Percentiles rank a stretch among this genome's conserved stretches.
Evolutionary conservation across 192 early-diverging fungal species (phyloP).

Genomic region (Coemansia sp.): DNA sequence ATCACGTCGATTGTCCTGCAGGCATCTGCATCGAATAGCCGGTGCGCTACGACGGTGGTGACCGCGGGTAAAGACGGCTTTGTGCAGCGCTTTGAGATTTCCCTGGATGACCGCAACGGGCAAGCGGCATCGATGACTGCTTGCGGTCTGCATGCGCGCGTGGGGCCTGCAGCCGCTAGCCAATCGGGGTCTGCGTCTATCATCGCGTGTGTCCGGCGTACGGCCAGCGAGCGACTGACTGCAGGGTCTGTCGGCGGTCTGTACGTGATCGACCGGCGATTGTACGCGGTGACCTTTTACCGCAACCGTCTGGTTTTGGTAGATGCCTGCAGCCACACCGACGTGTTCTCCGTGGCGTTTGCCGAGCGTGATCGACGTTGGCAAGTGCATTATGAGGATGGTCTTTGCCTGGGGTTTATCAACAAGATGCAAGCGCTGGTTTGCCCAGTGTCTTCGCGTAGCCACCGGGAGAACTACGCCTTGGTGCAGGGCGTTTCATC

Average conservation of each 20-base stretch:
- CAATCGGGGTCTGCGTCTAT: neutral
- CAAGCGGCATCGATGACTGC: neutral
- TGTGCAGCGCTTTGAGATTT: constrained; percentile 2
- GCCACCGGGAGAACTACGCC: neutral
- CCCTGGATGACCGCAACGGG: neutral
- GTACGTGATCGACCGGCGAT: constrained; percentile 54
- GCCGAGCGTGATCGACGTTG: constrained; percentile 75
- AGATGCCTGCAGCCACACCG: constrained; percentile 64
- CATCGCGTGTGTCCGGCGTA: neutral
- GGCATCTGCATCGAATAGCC: neutral
- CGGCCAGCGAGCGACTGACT: constrained; percentile 62
- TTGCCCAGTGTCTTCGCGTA: constrained; percentile 11
- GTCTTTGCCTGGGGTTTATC: constrained; percentile 56
- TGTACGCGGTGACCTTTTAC: constrained; percentile 73
- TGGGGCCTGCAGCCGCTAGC: neutral
- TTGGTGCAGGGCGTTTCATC: constrained; percentile 18
- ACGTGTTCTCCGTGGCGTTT: constrained; percentile 70
- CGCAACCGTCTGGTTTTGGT: constrained; percentile 71
- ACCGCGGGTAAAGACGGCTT: constrained; percentile 19
- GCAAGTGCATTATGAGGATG: constrained; percentile 58
- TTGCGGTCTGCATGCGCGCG: neutral
- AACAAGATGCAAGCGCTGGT: constrained; percentile 50
- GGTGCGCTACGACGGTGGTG: neutral
- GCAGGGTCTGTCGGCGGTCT: constrained; percentile 74
- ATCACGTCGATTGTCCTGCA: neutral